Evolutionary conservation across 2,329 filamentous ascomycete species (phyloP).

Genomic region (Penicillium psychrosexuale): DNA sequence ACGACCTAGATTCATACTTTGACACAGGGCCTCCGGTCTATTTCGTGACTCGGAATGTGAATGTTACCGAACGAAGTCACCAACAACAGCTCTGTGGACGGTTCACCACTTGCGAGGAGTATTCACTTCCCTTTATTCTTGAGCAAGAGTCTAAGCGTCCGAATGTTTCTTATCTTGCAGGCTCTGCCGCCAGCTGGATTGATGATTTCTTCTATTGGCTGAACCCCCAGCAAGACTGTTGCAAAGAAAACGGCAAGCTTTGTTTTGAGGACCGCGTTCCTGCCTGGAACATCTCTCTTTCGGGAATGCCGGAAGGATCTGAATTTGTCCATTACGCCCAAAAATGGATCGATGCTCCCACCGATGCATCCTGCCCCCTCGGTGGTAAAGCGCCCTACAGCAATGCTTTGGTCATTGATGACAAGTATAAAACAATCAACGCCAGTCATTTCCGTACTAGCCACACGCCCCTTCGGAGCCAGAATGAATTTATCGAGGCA

Average conservation of each 20-base stretch:
- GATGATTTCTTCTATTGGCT: constrained; percentile 97
- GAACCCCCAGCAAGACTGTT: constrained; percentile 80
- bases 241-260: constrained; percentile 64
- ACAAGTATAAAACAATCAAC: constrained; percentile 62
- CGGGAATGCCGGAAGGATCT: constrained; percentile 87
- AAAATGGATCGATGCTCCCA: constrained; percentile 77
- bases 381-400: constrained; percentile 86
- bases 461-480: constrained; percentile 81
- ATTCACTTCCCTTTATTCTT: constrained; percentile 82
- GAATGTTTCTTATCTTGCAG: constrained; percentile 80
- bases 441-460: constrained; percentile 90
- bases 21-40: constrained; percentile 91
- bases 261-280: constrained; percentile 79
- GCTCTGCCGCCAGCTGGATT: constrained; percentile 89
- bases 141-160: constrained; percentile 92
- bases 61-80: constrained; percentile 69
- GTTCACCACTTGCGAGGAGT: constrained; percentile 81
- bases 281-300: constrained; percentile 82
- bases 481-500: constrained; percentile 87
- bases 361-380: constrained; percentile 78
- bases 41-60: constrained; percentile 81
- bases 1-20: constrained; percentile 91
- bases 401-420: constrained; percentile 75
- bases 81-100: constrained; percentile 88
- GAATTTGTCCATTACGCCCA: constrained; percentile 85